Evolutionary conservation across 306 rosid species (phyloP), one percentile per base, ranked within the genome.

Genomic region (Carpinus viminea): DNA sequence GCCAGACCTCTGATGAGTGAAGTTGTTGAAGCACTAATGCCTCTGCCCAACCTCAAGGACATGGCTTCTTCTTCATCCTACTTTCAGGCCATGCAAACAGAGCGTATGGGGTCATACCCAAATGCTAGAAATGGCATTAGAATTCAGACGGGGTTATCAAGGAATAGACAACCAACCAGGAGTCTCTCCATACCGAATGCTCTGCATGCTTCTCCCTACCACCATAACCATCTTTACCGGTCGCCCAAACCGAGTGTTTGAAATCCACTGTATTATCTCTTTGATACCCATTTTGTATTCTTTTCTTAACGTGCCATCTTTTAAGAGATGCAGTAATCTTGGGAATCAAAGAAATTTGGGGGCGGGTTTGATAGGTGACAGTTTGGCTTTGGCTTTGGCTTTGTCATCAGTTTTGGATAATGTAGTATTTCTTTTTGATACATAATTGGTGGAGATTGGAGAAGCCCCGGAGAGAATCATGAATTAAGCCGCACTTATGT

Each of bases 1-100:
- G 45, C 68, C 45, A 82, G 96, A 69, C 97, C 97, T 0, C 51
- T 46, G 7, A 92, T 92, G 97, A 89, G 90, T 46, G 86, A 87
- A 60, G 90, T 92, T 5, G 92, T 86, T 18, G 75, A 41, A 43
- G 75, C 20, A 7, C 64, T 92, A 8, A 61, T 53, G 43, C 76
- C 80, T 64, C 69, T 88, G 45, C 79, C 78, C 0, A 18, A 65
- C 21, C 62, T 73, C n/a, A 80, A 74, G 20, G 86, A 82, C 28
- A 78, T 72, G 78, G 76, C 82, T 16, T 16, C 18, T 48, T 68
- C 87, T 36, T 64, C 85, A 16, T 51, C 90, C 1, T 78, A 82
- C 38, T 75, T 56, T 61, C 82, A 70, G 38, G 72, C 70, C 16
- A 56, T 78, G 72, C 84, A 78, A 1, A 50, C 28, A 0, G 80